Conservation (phyloP, 2,329 filamentous ascomycete genomes). For the Botrytis cinerea region DNA sequence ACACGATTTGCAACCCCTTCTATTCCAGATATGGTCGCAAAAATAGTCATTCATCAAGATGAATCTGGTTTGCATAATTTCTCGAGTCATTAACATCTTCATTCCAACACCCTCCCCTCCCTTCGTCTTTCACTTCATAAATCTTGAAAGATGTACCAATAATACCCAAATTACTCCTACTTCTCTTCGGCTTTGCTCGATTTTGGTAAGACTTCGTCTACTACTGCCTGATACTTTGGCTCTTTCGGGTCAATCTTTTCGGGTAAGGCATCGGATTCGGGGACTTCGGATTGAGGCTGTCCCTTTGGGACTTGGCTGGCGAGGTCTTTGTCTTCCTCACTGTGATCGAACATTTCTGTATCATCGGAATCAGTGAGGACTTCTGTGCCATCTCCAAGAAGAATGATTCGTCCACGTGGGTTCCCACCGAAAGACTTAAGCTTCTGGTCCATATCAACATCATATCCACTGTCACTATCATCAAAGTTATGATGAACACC, state of each 20-base stretch:
- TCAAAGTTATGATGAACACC: constrained; percentile 82
- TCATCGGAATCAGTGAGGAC: constrained; percentile 86
- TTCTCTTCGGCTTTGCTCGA: constrained; percentile 15
- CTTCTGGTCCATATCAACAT: constrained; percentile 70
- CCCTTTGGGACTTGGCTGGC: constrained; percentile 79
- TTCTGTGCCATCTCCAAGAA: constrained; percentile 93
- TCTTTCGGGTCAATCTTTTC: constrained; percentile 32
- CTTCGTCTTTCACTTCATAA: constrained; percentile 18
- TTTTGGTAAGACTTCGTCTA: constrained; percentile 26
- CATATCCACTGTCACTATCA: constrained; percentile 76
- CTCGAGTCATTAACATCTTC: constrained; percentile 23
- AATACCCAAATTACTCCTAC: constrained; percentile 8
- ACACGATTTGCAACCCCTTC: constrained; percentile 30
- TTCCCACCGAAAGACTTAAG: constrained; percentile 67
- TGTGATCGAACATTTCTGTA: constrained; percentile 89
- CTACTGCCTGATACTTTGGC: constrained; percentile 33
- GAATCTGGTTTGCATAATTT: constrained; percentile 25
- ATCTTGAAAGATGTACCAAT: constrained; percentile 7
- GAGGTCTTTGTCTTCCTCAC: constrained; percentile 82
- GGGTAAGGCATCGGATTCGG: constrained; percentile 23
- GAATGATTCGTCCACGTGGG: constrained; percentile 81
- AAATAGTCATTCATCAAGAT: constrained; percentile 34
- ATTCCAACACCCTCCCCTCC: constrained; percentile 18
- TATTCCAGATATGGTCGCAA: constrained; percentile 33
- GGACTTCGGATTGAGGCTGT: constrained; percentile 35